Base-by-base conservation (phyloP, 2,329 filamentous ascomycete species). In the Fusarium haematococcum region DNA sequence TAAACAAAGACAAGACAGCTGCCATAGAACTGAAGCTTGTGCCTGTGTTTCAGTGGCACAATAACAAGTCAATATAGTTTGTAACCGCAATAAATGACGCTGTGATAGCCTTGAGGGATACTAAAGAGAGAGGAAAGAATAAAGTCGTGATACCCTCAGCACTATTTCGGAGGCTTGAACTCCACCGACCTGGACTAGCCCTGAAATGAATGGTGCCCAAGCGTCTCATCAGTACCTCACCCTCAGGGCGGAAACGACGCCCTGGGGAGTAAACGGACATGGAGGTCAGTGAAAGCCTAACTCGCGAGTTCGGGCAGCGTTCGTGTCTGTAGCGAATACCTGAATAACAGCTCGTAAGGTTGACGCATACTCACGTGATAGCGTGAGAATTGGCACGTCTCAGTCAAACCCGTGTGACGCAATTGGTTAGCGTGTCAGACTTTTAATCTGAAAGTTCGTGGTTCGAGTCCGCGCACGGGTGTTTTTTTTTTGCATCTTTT, bases 311-410 rank as follows among this genome's bases (percentile, higher is more conserved):
- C 27, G 7, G 30, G 30, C 37, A 39, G 16, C 4, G 16, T n/a
- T 10, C 9, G 4, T n/a, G 16, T 4, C n/a, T 5, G 16, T 5
- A 39, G 0, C 16, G 5, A 8, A 2, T 9, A 39, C 4, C 18
- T 39, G 7, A n/a, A 39, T 39, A 39, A 10, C 1, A 39, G 8
- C 16, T 8, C 4, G 8, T 3, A n/a, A n/a, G 4, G 7, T n/a
- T 4, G 37, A 39, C 16, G 7, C 16, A 5, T n/a, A 5, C 37
- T 39, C 37, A 39, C 37, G 37, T 39, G 37, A n/a, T 18, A n/a
- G n/a, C 16, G 8, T n/a, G 8, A 2, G 5, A n/a, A n/a, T n/a
- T 18, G 8, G 8, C 16, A 39, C 8, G 37, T 39, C 7, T 39
- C 37, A 39, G 8, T 39, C 37, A 39, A 39, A 39, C 37, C 37